Percentiles rank a stretch among this genome's conserved stretches.
Evolutionary conservation across 1,139 yeast species (phyloP).

Genomic region (Blastobotrys serpentis): DNA sequence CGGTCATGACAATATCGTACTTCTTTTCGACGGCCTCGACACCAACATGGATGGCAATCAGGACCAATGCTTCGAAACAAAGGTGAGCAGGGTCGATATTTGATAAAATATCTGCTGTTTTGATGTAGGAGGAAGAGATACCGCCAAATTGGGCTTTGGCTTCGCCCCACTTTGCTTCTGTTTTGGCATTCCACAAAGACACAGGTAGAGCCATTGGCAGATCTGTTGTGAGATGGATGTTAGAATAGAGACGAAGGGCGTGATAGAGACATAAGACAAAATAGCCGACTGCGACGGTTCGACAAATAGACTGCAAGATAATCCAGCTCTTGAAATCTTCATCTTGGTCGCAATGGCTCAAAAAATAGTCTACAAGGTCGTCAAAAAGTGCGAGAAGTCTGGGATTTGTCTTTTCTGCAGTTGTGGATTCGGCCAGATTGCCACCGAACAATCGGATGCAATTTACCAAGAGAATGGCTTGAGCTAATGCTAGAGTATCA

Average conservation of each 20-base stretch:
- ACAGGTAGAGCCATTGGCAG: constrained; percentile 9
- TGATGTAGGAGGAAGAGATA: not conserved
- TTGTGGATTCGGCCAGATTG: constrained; percentile 12
- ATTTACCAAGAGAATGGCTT: constrained; percentile 19
- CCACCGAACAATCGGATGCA: constrained; percentile 20
- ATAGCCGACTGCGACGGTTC: constrained; percentile 17
- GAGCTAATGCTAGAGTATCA: constrained; percentile 21
- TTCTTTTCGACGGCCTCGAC: constrained; percentile 2
- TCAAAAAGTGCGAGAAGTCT: constrained; percentile 18
- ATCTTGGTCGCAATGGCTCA: not conserved
- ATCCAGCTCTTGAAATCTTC: constrained; percentile 17
- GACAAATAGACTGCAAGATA: constrained; percentile 16
- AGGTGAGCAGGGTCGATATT: not conserved
- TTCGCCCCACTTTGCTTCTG: constrained; percentile 3
- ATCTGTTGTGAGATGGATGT: constrained; percentile 4
- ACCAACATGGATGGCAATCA: constrained; percentile 5
- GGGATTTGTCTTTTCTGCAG: constrained; percentile 13
- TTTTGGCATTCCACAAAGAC: constrained; percentile 7
- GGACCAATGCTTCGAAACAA: constrained; percentile 3
- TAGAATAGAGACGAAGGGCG: not conserved
- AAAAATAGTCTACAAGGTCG: constrained; percentile 17
- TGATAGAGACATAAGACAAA: constrained; percentile 5
- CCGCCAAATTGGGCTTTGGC: not conserved
- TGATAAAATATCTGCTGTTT: not conserved
- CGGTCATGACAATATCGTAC: constrained; percentile 3